Conservation (phyloP, 768 basidiomycete species). For the Pleurotus tuber-regium region DNA sequence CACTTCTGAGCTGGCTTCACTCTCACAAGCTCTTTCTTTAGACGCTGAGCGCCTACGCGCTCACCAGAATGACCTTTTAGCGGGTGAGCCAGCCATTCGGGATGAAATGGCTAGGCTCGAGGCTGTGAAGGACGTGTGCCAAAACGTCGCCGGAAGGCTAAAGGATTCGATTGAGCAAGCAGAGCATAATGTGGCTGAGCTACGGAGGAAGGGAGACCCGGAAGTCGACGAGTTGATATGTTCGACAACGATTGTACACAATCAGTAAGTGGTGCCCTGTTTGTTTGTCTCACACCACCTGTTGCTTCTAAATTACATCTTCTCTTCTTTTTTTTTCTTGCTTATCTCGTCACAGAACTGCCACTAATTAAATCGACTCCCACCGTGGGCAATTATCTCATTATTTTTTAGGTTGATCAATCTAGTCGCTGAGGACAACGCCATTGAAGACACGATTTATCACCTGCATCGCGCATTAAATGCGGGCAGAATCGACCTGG, state of each 20-base stretch:
- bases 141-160: conserved; percentile 68
- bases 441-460: conserved; percentile 97
- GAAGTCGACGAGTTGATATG: conserved; percentile 97
- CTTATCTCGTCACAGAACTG: background rate
- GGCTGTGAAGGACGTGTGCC: conserved; percentile 91
- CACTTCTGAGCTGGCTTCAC: conserved; percentile 64
- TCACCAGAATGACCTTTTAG: conserved; percentile 79
- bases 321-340: conserved; percentile 8
- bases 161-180: conserved; percentile 60
- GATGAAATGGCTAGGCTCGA: conserved; percentile 96
- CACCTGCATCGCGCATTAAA: conserved; percentile 94
- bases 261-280: conserved; percentile 67
- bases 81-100: conserved; percentile 89
- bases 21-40: conserved; percentile 58
- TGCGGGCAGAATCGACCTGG: conserved; percentile 87
- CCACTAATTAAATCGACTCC: conserved; percentile 1
- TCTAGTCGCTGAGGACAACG: conserved; percentile 98
- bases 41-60: conserved; percentile 77
- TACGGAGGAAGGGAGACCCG: conserved; percentile 83
- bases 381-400: conserved; percentile 8
- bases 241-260: conserved; percentile 92
- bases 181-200: conserved; percentile 72
- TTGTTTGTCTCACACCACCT: conserved; percentile 14
- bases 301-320: conserved; percentile 10
- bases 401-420: conserved; percentile 71